A percentile compares a stretch with the other conserved stretches of the same genome.
These are phyloP conservation scores for Pilaira anomala DNA, from an alignment of 192 early-diverging fungal genomes.

Conservation along the genomic window DNA sequence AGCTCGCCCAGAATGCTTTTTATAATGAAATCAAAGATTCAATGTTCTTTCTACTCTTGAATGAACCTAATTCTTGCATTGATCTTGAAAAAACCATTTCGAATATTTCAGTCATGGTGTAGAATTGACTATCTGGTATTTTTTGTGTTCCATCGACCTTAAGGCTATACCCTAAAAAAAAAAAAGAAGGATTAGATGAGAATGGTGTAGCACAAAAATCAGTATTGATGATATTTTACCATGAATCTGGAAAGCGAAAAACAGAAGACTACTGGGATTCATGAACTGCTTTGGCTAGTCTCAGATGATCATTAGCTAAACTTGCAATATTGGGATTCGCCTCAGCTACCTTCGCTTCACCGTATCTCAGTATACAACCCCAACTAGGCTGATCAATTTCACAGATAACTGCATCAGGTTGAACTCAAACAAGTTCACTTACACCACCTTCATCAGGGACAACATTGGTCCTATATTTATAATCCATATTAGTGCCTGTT, in stretches of 20 bases:
- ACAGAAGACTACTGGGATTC: neutral
- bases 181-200: neutral
- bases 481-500: slow-evolving; percentile 9
- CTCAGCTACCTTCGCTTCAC: slow-evolving; percentile 7
- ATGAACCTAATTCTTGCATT: neutral
- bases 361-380: slow-evolving; percentile 2
- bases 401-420: slow-evolving; percentile 5
- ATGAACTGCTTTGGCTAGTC: neutral
- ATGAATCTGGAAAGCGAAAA: slow-evolving; percentile 10
- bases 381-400: slow-evolving; percentile 4
- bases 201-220: neutral
- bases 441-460: neutral
- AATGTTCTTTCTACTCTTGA: slow-evolving; percentile 7
- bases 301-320: slow-evolving; percentile 5
- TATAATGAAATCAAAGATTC: slow-evolving; percentile 10
- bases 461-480: slow-evolving; percentile 3
- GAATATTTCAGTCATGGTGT: neutral
- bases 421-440: neutral
- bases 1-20: slow-evolving; percentile 12
- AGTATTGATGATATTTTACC: slow-evolving; percentile 8
- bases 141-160: slow-evolving; percentile 3
- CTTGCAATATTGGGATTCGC: slow-evolving; percentile 5
- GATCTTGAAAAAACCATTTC: neutral
- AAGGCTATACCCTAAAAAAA: slow-evolving; percentile 6
- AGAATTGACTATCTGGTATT: slow-evolving; percentile 7